These are phyloP conservation scores for Salix brachista DNA, from an alignment of 345 rosid genomes.

Conservation along the genomic window DNA sequence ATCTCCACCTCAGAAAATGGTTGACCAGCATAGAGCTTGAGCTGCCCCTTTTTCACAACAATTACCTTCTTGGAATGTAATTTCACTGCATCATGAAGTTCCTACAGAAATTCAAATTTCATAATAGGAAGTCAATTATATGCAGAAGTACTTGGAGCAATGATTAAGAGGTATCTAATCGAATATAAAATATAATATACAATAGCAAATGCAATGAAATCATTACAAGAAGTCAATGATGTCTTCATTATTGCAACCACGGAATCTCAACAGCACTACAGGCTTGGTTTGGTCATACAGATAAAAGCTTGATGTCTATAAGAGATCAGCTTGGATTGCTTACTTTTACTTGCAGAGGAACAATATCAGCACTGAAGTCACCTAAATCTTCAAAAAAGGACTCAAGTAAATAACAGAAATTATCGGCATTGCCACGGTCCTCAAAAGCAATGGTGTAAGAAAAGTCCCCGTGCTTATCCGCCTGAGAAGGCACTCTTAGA, in stretches of 20 bases:
- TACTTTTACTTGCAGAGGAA: slow-evolving; percentile 58
- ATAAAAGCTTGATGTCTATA: background rate
- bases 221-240: background rate
- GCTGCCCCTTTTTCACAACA: slow-evolving; percentile 72
- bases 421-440: slow-evolving; percentile 70
- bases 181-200: background rate
- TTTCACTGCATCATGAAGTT: slow-evolving; percentile 48
- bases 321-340: slow-evolving; percentile 14
- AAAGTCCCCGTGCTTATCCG: slow-evolving; percentile 22
- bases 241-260: background rate
- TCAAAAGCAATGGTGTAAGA: slow-evolving; percentile 63
- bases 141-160: background rate
- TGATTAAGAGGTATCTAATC: background rate
- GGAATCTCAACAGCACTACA: background rate
- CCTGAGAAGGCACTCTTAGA: slow-evolving; percentile 29
- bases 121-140: no score
- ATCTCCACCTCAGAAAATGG: slow-evolving; percentile 67
- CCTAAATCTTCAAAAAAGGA: slow-evolving; percentile 63
- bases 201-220: background rate
- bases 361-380: slow-evolving; percentile 55
- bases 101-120: slow-evolving; percentile 38
- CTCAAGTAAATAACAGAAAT: slow-evolving; percentile 68
- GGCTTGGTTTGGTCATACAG: background rate
- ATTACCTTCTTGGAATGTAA: slow-evolving; percentile 43
- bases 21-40: slow-evolving; percentile 70